phyloP scores from a whole-genome alignment of 2,329 filamentous ascomycete species.

The Fusarium sambucinum region DNA sequence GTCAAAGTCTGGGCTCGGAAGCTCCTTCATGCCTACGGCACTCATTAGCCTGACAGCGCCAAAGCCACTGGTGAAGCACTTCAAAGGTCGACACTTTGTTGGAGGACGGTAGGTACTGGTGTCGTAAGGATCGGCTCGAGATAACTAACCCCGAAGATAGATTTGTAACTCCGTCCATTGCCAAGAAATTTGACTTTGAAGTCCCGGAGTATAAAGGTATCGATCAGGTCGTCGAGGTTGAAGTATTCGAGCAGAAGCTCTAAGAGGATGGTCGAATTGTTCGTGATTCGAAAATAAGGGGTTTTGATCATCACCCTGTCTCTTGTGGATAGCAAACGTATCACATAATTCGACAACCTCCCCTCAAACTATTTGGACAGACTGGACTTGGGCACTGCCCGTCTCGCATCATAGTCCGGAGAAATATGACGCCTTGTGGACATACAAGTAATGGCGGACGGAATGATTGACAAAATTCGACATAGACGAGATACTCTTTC shows the following conservation, averaged over 20 bases:
- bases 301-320: constrained; percentile 20
- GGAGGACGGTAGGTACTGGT: constrained; percentile 76
- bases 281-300: constrained; percentile 13
- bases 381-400: constrained; percentile 69
- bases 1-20: constrained; percentile 79
- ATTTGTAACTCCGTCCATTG: constrained; percentile 82
- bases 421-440: constrained; percentile 57
- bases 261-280: constrained; percentile 50
- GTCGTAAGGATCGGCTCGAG: not conserved
- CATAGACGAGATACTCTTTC: constrained; percentile 69
- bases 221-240: constrained; percentile 89
- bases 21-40: constrained; percentile 81
- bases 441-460: constrained; percentile 63
- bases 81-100: constrained; percentile 89
- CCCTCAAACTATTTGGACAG: constrained; percentile 69
- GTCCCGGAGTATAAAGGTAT: constrained; percentile 85
- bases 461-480: constrained; percentile 66
- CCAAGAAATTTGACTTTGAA: constrained; percentile 87
- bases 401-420: constrained; percentile 62
- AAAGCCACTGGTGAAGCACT: constrained; percentile 88
- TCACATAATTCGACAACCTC: constrained; percentile 68
- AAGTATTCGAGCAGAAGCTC: constrained; percentile 63
- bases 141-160: constrained; percentile 56
- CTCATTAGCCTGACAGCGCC: constrained; percentile 92
- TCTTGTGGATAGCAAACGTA: constrained; percentile 15